Conservation (phyloP, 345 rosid species). For the Anacardium occidentale region DNA sequence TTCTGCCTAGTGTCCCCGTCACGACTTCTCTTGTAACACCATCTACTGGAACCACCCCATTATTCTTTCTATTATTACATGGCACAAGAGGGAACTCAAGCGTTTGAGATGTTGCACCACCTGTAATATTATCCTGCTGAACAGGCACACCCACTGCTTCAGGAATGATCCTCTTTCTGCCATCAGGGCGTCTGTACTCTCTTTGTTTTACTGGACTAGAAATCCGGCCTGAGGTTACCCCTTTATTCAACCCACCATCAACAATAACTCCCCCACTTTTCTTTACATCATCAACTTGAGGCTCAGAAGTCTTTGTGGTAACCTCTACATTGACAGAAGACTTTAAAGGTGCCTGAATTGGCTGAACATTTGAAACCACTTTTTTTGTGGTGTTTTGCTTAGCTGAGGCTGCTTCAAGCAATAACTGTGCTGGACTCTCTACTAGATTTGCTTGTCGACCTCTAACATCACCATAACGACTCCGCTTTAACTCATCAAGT, state of each 20-base stretch:
- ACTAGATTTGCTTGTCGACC: constrained; percentile 90
- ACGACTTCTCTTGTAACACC: constrained; percentile 37
- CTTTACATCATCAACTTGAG: constrained; percentile 55
- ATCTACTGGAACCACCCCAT: constrained; percentile 44
- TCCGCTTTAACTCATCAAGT: constrained; percentile 86
- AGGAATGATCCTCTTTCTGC: constrained; percentile 96
- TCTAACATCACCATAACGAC: constrained; percentile 91
- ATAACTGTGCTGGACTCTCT: constrained; percentile 88
- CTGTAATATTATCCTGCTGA: constrained; percentile 53
- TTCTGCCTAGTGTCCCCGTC: constrained; percentile 46
- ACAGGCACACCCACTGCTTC: constrained; percentile 88
- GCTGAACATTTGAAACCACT: constrained; percentile 54
- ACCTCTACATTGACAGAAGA: constrained; percentile 48
- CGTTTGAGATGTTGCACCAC: constrained; percentile 36
- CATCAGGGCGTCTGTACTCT: constrained; percentile 95
- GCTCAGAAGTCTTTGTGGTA: constrained; percentile 47
- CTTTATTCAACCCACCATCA: constrained; percentile 60
- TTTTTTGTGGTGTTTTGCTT: constrained; percentile 69
- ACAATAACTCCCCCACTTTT: constrained; percentile 40
- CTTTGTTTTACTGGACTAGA: constrained; percentile 90
- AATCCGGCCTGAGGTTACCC: constrained; percentile 40
- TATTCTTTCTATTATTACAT: constrained; percentile 44
- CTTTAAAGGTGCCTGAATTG: constrained; percentile 51
- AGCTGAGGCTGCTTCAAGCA: constrained; percentile 90
- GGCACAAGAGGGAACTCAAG: constrained; percentile 40